Evolutionary conservation across 2,329 filamentous ascomycete genomes (phyloP).

Genomic region (Aspergillus caelatus): DNA sequence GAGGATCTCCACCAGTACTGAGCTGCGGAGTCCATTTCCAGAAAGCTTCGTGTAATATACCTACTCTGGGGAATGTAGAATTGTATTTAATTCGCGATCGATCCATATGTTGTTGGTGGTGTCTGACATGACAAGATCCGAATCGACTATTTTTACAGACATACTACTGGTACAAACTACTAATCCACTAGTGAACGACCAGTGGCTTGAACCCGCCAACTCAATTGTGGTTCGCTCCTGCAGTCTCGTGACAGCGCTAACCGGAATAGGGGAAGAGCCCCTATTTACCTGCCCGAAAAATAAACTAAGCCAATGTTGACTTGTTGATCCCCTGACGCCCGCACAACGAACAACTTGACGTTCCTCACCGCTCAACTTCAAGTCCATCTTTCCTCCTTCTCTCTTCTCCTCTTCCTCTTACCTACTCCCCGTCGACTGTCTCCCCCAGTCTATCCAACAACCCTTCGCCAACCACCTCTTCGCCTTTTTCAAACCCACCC

Average conservation of each 20-base stretch:
- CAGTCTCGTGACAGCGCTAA: slow-evolving; percentile 32
- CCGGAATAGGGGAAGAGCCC: slow-evolving; percentile 24
- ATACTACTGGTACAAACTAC: not conserved
- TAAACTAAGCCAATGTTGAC: slow-evolving; percentile 12
- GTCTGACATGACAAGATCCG: not conserved
- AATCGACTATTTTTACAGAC: not conserved
- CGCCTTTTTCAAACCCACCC: slow-evolving; percentile 21
- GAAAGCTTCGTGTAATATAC: not conserved
- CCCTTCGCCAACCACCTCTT: slow-evolving; percentile 12
- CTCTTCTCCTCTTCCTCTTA: slow-evolving; percentile 24
- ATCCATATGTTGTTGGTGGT: not conserved
- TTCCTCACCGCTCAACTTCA: slow-evolving; percentile 24
- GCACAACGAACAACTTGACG: slow-evolving; percentile 28
- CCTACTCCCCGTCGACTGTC: slow-evolving; percentile 26
- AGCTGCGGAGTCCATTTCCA: not conserved
- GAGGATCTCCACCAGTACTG: not conserved
- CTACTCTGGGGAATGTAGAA: not conserved
- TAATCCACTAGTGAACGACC: not conserved
- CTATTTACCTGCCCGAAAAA: slow-evolving; percentile 26
- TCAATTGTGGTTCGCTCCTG: slow-evolving; percentile 33
- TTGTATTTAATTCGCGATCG: not conserved
- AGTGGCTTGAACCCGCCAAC: not conserved
- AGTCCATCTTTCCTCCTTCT: slow-evolving; percentile 25
- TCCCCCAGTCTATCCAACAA: slow-evolving; percentile 19
- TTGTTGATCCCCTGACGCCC: slow-evolving; percentile 23